Base-by-base conservation (phyloP, 1,139 yeast genomes). In the Magnusiomyces tetraspermus region DNA sequence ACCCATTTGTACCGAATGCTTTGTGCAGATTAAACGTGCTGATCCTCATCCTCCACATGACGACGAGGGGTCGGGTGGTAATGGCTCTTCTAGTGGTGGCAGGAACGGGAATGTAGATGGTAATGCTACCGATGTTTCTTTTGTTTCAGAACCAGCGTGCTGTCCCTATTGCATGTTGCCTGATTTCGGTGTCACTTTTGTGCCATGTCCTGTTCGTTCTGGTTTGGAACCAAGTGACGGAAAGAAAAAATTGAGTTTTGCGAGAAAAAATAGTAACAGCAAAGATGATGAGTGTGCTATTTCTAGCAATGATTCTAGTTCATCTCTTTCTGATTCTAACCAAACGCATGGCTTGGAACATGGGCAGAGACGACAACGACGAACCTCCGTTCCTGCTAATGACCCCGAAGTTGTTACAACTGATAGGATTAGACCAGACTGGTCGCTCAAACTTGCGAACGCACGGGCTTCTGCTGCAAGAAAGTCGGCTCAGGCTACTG, bases 1-100 rank as follows among this genome's bases (percentile, higher is more conserved):
- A 66, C 92, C 95, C 1, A 89, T 92, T 22, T 92, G 98, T 69
- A 79, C 96, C 1, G 98, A 92, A 69, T 92, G 98, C 67, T 92
- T 92, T 76, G 97, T 90, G 10, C 97, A 90, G 67, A 89, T 92
- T 65, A 89, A 86, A 67, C 76, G 98, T 55, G 74, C 85, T 28
- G 95, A 88, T n/a, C 97, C 98, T 0, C 97, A 90, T 68, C 87
- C 90, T 38, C 96, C 97, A 0, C 95, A 87, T 65, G 94, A 85
- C 47, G 57, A 53, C 57, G 31, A 23, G 51, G 67, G 61, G 50
- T 60, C 66, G 28, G 64, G 68, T 38, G 67, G 69, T 36, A 60
- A 23, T n/a, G 42, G 68, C 0, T 56, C 63, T 21, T 58, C 65
- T 33, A 43, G 60, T 13, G 45, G 55, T 52, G 48, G 43, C 24